These are phyloP conservation scores for Eucalyptus virginea DNA, from an alignment of 345 rosid species.

Conservation along the genomic window DNA sequence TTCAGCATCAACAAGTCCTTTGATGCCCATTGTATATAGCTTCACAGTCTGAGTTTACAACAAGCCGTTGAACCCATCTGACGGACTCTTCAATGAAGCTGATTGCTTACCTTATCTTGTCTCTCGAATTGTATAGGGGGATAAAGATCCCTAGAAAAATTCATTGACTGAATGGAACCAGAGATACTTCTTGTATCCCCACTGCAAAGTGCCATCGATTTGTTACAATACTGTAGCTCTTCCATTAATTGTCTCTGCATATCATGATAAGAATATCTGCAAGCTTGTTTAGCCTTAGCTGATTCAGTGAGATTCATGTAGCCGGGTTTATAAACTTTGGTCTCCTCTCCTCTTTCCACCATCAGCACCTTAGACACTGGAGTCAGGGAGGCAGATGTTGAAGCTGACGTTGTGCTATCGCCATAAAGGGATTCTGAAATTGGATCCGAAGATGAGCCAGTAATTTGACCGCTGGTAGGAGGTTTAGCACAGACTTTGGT, in stretches of 20 bases:
- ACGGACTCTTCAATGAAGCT: not conserved
- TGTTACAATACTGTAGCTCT: conserved; percentile 22
- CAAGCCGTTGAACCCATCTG: not conserved
- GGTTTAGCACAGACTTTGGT: conserved; percentile 43
- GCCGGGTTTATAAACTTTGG: conserved; percentile 41
- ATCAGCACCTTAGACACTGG: conserved; percentile 2
- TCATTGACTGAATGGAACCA: conserved; percentile 24
- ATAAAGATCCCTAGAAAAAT: conserved; percentile 37
- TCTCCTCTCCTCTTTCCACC: conserved; percentile 29
- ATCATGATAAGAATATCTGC: conserved; percentile 16
- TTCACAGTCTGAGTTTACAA: not conserved
- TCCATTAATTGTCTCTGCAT: conserved; percentile 9
- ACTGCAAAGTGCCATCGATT: conserved; percentile 19
- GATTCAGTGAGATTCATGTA: conserved; percentile 76
- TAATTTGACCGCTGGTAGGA: conserved; percentile 9
- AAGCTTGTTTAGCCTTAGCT: conserved; percentile 58
- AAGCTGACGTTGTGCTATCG: conserved; percentile 42
- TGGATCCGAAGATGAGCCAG: conserved; percentile 29
- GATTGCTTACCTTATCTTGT: conserved; percentile 2
- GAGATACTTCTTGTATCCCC: conserved; percentile 43
- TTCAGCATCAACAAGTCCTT: not conserved
- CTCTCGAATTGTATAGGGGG: conserved; percentile 30
- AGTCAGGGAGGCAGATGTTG: conserved; percentile 40
- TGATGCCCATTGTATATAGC: not conserved
- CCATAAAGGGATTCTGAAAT: conserved; percentile 46